A percentile compares a stretch with the other conserved stretches of the same genome.
Conservation (phyloP, 2,329 filamentous ascomycete genomes). For the Pochonia chlamydosporia region DNA sequence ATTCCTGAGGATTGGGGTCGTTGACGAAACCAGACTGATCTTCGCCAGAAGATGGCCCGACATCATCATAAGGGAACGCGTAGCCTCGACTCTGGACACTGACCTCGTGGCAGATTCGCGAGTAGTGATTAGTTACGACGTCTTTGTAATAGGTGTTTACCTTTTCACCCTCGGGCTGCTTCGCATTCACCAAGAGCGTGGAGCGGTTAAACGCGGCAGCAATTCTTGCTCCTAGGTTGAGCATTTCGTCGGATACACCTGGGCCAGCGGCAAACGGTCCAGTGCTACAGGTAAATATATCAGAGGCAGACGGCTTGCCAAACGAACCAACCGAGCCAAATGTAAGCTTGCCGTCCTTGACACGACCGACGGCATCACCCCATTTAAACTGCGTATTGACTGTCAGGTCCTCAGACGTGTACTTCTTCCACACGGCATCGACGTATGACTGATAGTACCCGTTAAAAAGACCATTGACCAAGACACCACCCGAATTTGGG, state of each 20-base stretch:
- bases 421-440: constrained; percentile 46
- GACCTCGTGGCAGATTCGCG: constrained; percentile 56
- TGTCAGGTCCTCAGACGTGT: constrained; percentile 35
- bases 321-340: constrained; percentile 41
- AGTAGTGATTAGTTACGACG: constrained; percentile 59
- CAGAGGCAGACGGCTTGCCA: constrained; percentile 37
- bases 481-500: constrained; percentile 43
- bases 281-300: constrained; percentile 48
- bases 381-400: constrained; percentile 50
- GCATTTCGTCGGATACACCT: constrained; percentile 38
- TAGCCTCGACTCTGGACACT: constrained; percentile 58
- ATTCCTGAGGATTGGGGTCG: constrained; percentile 46
- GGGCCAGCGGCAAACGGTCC: constrained; percentile 48
- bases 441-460: constrained; percentile 47
- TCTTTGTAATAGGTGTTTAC: constrained; percentile 47
- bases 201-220: constrained; percentile 71
- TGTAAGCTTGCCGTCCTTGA: constrained; percentile 29
- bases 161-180: constrained; percentile 46
- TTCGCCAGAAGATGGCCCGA: constrained; percentile 43
- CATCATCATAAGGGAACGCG: constrained; percentile 68
- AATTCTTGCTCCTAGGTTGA: constrained; percentile 66
- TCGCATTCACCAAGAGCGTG: constrained; percentile 52
- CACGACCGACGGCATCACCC: constrained; percentile 41
- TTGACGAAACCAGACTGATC: constrained; percentile 60
- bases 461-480: constrained; percentile 38